A percentile compares a stretch with the other conserved stretches of the same genome.
Evolutionary conservation across 1,284 basidiomycete genomes (phyloP).

Genomic region (Neonothopanus nambi): DNA sequence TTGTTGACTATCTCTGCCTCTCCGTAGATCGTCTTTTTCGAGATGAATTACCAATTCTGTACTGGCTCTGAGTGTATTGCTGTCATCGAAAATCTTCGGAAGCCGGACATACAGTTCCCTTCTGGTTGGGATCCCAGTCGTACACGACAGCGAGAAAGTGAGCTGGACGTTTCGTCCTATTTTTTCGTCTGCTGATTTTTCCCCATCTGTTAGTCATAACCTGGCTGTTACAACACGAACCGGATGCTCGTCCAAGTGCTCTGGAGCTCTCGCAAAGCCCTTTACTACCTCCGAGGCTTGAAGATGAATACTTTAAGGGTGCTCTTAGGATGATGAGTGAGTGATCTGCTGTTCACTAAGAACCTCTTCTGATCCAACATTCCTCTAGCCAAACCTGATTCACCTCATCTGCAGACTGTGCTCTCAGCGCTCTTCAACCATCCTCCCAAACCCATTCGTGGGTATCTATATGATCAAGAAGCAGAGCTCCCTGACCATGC

Average conservation of each 20-base stretch:
- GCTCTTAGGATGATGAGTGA: constrained; percentile 77
- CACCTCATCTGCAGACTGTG: constrained; percentile 71
- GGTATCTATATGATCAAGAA: constrained; percentile 80
- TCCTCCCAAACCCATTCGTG: constrained; percentile 64
- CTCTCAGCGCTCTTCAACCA: constrained; percentile 73
- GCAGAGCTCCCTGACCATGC: constrained; percentile 72
- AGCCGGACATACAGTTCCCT: constrained; percentile 76
- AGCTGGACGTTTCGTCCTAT: constrained; percentile 24
- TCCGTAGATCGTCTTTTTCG: constrained; percentile 89
- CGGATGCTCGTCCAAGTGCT: constrained; percentile 79
- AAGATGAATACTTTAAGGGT: constrained; percentile 85
- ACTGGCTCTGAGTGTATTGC: constrained; percentile 87
- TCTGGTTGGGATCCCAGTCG: constrained; percentile 68
- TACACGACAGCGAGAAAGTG: constrained; percentile 67
- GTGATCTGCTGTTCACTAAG: constrained; percentile 22
- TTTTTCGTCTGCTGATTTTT: constrained; percentile 13
- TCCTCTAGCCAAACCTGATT: constrained; percentile 64
- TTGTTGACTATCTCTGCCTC: constrained; percentile 7
- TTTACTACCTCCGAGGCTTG: constrained; percentile 72
- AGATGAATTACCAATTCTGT: constrained; percentile 92
- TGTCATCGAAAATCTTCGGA: constrained; percentile 79
- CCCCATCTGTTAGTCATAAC: constrained; percentile 62
- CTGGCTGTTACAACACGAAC: constrained; percentile 84
- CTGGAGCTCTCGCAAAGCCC: constrained; percentile 83
- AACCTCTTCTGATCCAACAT: constrained; percentile 2